Evolutionary conservation across 2,329 filamentous ascomycete genomes (phyloP).

Genomic region (Elsinoe fawcettii): DNA sequence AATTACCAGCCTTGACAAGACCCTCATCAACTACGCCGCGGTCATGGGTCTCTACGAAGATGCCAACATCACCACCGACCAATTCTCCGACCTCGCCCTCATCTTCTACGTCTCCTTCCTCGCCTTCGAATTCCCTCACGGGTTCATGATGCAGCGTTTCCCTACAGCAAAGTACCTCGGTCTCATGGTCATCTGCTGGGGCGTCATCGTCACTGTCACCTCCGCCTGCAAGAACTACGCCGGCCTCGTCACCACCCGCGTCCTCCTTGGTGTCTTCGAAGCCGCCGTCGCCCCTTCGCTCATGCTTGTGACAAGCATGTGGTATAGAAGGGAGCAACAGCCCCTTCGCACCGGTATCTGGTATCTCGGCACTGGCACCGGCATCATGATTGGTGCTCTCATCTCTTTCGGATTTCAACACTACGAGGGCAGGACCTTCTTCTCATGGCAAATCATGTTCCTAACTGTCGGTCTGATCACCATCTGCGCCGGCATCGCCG

Average conservation of each 20-base stretch:
- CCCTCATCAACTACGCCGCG: constrained; percentile 33
- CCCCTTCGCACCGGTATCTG: constrained; percentile 57
- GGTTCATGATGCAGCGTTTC: constrained; percentile 46
- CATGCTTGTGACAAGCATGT: constrained; percentile 47
- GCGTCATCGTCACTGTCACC: constrained; percentile 41
- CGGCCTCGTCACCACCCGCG: constrained; percentile 42
- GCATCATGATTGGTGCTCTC: constrained; percentile 49
- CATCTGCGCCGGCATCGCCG: constrained; percentile 30
- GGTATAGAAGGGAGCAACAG: constrained; percentile 42
- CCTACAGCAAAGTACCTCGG: constrained; percentile 49
- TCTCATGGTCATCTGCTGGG: constrained; percentile 38
- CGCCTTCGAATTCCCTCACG: constrained; percentile 35
- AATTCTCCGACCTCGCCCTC: constrained; percentile 31
- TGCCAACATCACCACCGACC: constrained; percentile 27
- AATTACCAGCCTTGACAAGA: background rate
- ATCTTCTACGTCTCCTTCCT: constrained; percentile 34
- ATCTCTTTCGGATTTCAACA: constrained; percentile 52
- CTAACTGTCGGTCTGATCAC: constrained; percentile 40
- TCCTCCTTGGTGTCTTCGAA: constrained; percentile 49
- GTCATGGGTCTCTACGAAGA: constrained; percentile 36
- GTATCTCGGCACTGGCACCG: constrained; percentile 56
- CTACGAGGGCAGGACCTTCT: constrained; percentile 28
- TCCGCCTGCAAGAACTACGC: constrained; percentile 45
- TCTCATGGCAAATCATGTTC: constrained; percentile 48
- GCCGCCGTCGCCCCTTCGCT: constrained; percentile 47